Percentiles rank a stretch among this genome's conserved stretches.
Conservation (phyloP, 805 yeast species). For the Metschnikowia lunata region DNA sequence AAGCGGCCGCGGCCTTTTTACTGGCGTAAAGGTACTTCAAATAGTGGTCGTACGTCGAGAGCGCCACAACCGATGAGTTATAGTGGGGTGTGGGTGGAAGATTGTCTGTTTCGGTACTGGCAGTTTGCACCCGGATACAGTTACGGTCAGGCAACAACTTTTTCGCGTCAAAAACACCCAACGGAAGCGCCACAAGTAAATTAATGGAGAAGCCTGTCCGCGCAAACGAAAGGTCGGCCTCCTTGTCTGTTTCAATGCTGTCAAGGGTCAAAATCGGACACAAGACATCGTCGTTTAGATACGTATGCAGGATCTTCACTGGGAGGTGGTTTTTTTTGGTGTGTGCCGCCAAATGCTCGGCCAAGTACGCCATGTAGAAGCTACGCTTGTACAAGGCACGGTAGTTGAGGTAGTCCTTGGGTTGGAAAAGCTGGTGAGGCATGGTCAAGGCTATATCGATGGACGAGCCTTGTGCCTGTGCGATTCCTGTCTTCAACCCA, state of each 20-base stretch:
- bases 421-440: slow-evolving; percentile 71
- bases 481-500: slow-evolving; percentile 78
- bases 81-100: slow-evolving; percentile 81
- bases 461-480: slow-evolving; percentile 56
- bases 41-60: slow-evolving; percentile 63
- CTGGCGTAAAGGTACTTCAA: slow-evolving; percentile 72
- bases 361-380: slow-evolving; percentile 76
- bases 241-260: slow-evolving; percentile 46
- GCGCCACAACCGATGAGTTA: slow-evolving; percentile 74
- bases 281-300: slow-evolving; percentile 69
- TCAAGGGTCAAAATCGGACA: slow-evolving; percentile 70
- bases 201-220: slow-evolving; percentile 70
- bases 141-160: slow-evolving; percentile 78
- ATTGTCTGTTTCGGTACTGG: slow-evolving; percentile 17
- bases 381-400: slow-evolving; percentile 87
- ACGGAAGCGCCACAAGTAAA: slow-evolving; percentile 68
- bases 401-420: slow-evolving; percentile 86
- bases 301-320: slow-evolving; percentile 57
- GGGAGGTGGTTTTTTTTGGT: slow-evolving; percentile 56
- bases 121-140: slow-evolving; percentile 67
- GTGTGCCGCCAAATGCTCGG: slow-evolving; percentile 54
- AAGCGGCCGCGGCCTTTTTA: slow-evolving; percentile 72
- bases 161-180: slow-evolving; percentile 64
- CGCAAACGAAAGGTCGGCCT: slow-evolving; percentile 50
- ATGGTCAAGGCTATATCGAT: slow-evolving; percentile 80